A percentile compares a stretch with the other conserved stretches of the same genome.
Evolutionary conservation across 139 green algal genomes (phyloP).

Genomic region (Chlorella sp.): DNA sequence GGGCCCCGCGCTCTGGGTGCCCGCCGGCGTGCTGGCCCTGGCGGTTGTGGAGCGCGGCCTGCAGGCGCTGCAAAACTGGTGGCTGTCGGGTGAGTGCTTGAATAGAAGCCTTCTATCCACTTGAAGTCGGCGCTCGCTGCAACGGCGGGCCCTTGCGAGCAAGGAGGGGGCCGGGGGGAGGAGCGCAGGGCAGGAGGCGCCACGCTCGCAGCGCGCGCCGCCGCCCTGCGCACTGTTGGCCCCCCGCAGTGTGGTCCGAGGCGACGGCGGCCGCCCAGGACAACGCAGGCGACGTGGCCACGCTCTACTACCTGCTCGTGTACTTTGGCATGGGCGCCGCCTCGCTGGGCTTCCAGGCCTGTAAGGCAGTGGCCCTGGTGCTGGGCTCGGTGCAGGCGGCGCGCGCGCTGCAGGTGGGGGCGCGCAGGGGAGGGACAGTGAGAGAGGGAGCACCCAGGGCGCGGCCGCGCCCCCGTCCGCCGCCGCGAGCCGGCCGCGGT

Average conservation of each 20-base stretch:
- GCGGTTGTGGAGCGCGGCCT: conserved; percentile 43
- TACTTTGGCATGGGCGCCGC: conserved; percentile 73
- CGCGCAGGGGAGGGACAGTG: not conserved
- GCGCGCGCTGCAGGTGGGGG: conserved; percentile 37
- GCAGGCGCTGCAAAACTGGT: conserved; percentile 77
- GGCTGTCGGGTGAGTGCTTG: conserved; percentile 74
- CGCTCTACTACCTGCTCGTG: conserved; percentile 57
- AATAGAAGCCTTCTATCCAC: conserved; percentile 52
- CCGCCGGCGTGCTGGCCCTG: conserved; percentile 46
- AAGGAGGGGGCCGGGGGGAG: too few relatives aligned
- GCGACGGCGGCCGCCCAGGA: conserved; percentile 15
- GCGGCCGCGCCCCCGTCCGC: too few relatives aligned
- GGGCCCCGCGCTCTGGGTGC: conserved; percentile 65
- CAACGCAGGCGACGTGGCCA: not conserved
- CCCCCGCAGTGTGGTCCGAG: conserved; percentile 33
- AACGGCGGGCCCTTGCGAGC: too few relatives aligned
- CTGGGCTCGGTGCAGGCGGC: conserved; percentile 51
- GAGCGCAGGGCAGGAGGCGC: too few relatives aligned
- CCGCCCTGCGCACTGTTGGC: too few relatives aligned
- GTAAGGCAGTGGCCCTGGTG: conserved; percentile 48
- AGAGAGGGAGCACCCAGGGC: not conserved
- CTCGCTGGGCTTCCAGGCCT: conserved; percentile 53
- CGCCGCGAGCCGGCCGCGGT: too few relatives aligned
- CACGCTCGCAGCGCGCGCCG: too few relatives aligned
- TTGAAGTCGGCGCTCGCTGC: too few relatives aligned